phyloP scores from a whole-genome alignment of 305 asterid genomes.

The Solanum aculeatissimum region DNA sequence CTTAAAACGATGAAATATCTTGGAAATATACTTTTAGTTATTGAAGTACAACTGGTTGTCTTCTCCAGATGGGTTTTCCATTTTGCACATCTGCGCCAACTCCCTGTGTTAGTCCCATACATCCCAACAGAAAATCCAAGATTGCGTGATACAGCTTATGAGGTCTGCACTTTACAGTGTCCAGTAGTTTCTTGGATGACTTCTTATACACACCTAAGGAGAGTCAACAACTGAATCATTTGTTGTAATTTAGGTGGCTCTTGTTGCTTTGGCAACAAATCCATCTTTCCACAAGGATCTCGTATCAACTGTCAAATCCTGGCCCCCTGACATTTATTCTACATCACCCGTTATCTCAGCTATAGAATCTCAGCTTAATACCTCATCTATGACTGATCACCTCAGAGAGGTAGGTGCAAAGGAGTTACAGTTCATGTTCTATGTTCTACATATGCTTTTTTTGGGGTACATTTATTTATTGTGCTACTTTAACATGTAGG shows the following conservation, averaged over 20 bases:
- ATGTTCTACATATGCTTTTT: neutral
- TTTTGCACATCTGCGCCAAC: constrained; percentile 97
- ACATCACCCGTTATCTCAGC: constrained; percentile 74
- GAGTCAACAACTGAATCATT: constrained; percentile 4
- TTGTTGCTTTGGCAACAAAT: constrained; percentile 91
- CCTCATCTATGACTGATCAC: constrained; percentile 70
- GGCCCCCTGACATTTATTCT: constrained; percentile 86
- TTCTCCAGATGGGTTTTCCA: constrained; percentile 88
- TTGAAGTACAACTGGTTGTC: constrained; percentile 10
- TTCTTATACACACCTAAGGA: neutral
- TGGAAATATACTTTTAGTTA: neutral
- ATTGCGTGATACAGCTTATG: constrained; percentile 93
- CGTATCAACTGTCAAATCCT: constrained; percentile 68
- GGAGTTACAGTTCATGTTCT: constrained; percentile 2
- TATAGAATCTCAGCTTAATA: constrained; percentile 84
- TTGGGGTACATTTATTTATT: neutral
- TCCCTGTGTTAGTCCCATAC: constrained; percentile 87
- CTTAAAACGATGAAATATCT: neutral
- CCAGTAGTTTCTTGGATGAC: neutral
- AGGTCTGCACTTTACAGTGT: constrained; percentile 40
- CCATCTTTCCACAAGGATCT: constrained; percentile 88
- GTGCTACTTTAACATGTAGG: constrained; percentile 32
- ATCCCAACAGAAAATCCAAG: constrained; percentile 93
- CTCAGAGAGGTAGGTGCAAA: constrained; percentile 68
- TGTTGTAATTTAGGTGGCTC: constrained; percentile 60